Base-by-base conservation (phyloP, 148 eudicot species). In the Camellia granthamiana region DNA sequence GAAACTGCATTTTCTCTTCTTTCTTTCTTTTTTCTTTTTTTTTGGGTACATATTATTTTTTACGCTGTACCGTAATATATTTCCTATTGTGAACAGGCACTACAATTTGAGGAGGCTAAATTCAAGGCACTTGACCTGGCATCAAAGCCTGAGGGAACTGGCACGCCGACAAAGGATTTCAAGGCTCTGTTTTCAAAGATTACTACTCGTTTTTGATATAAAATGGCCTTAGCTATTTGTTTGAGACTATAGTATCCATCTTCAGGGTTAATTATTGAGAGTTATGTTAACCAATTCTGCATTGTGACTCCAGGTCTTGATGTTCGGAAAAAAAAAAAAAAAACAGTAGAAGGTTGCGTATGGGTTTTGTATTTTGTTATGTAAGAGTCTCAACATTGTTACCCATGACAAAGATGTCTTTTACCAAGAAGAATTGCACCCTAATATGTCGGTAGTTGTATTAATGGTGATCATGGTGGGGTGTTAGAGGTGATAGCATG, bases 51-150 rank as follows among this genome's bases (percentile, higher is more conserved):
- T 12, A 64, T 76, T 67, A 64, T 56, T 13, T 64, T 64, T 19
- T 3, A 38, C 59, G 49, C 43, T 10, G 47, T 2, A 55, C 69
- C 80, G 60, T 74, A 61, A 68, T 41, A 13, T 63, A 14, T 58
- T 42, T 49, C 75, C 38, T 59, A 65, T 51, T 74, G 21, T 19
- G 70, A 77, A 59, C 90, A 94, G 98, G 97, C 98, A 78, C 81
- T 94, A 77, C 84, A 88, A 78, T 84, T 85, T 79, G 98, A 94
- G 79, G 98, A 92, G 90, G 92, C 98, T 52, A 90, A 94, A 81
- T 89, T 82, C 62, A 94, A 94, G 88, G 98, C 95, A 23, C 84
- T 94, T 78, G 98, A 94, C 83, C 83, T 92, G 84, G 89, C 93
- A 30, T 92, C 98, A 51, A 94, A 94, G 89, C 90, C 97, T 0